A percentile compares a stretch with the other conserved stretches of the same genome.
phyloP scores from a whole-genome alignment of 2,329 filamentous ascomycete species.

The Penicillium oxalicum region DNA sequence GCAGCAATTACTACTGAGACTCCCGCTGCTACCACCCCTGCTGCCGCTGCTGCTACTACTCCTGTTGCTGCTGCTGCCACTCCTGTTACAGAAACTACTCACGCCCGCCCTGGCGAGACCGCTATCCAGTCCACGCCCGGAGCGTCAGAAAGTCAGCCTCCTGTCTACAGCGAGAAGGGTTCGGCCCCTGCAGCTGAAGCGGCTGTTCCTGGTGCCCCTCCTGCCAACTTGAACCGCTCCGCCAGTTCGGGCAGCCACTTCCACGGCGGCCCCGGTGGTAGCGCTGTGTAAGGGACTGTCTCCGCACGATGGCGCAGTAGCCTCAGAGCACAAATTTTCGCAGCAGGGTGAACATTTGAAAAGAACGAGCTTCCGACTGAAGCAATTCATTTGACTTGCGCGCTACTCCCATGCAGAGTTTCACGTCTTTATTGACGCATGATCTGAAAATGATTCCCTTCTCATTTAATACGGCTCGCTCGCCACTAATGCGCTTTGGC shows the following conservation, averaged over 20 bases:
- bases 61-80: conserved; percentile 5
- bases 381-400: no score
- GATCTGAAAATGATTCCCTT: no score
- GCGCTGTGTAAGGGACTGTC: conserved; percentile 16
- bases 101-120: conserved; percentile 7
- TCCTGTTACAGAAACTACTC: background rate
- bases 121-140: background rate
- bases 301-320: background rate
- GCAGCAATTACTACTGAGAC: no score
- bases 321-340: no score
- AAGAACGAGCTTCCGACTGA: no score
- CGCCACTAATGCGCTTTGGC: no score
- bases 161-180: conserved; percentile 23
- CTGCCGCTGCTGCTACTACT: conserved; percentile 8
- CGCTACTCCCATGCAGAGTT: no score
- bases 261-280: conserved; percentile 24
- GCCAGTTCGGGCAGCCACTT: conserved; percentile 23
- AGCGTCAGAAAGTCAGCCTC: conserved; percentile 15
- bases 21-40: conserved; percentile 1
- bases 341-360: no score
- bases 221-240: conserved; percentile 15
- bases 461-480: no score
- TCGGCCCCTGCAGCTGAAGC: conserved; percentile 4
- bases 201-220: background rate
- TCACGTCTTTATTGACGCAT: no score